phyloP scores from a whole-genome alignment of 2,329 filamentous ascomycete genomes.

The Diaporthe nobilis region DNA sequence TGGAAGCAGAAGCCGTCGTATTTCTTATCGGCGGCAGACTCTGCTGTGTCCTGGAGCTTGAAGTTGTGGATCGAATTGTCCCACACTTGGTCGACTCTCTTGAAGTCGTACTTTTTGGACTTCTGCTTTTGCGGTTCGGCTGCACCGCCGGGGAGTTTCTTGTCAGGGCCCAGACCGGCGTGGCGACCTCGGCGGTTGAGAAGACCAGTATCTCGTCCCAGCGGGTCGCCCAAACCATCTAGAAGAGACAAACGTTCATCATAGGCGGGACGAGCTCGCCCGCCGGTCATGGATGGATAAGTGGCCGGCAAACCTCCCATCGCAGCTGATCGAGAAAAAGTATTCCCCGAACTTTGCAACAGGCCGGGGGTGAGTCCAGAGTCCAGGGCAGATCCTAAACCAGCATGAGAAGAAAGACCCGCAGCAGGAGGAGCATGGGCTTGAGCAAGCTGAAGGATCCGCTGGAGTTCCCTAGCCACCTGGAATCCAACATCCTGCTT shows the following conservation, averaged over 20 bases:
- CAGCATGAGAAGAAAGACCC: not conserved
- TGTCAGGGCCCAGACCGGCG: not conserved
- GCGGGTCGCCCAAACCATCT: not conserved
- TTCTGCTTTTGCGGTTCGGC: conserved; percentile 26
- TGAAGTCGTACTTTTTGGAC: conserved; percentile 57
- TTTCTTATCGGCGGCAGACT: conserved; percentile 61
- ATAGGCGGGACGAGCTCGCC: not conserved
- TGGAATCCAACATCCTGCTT: not conserved
- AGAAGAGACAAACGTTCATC: not conserved
- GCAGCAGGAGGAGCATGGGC: not conserved
- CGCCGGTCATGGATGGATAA: not conserved
- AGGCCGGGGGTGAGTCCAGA: not conserved
- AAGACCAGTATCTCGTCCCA: conserved; percentile 4
- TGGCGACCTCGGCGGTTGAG: not conserved
- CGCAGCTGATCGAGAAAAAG: conserved; percentile 5
- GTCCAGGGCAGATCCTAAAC: conserved; percentile 1
- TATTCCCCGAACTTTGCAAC: not conserved
- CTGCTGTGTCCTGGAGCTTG: conserved; percentile 68
- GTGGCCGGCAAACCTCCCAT: not conserved
- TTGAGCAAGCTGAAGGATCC: conserved; percentile 27
- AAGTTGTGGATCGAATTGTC: conserved; percentile 64
- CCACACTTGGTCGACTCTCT: conserved; percentile 69
- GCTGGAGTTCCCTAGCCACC: conserved; percentile 26
- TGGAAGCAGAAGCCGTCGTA: conserved; percentile 88
- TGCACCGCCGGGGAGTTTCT: not conserved